Percentiles rank a stretch among this genome's conserved stretches.
These are phyloP conservation scores for Neopestalotiopsis sp. DNA, from an alignment of 2,329 filamentous ascomycete genomes.

Conservation along the genomic window DNA sequence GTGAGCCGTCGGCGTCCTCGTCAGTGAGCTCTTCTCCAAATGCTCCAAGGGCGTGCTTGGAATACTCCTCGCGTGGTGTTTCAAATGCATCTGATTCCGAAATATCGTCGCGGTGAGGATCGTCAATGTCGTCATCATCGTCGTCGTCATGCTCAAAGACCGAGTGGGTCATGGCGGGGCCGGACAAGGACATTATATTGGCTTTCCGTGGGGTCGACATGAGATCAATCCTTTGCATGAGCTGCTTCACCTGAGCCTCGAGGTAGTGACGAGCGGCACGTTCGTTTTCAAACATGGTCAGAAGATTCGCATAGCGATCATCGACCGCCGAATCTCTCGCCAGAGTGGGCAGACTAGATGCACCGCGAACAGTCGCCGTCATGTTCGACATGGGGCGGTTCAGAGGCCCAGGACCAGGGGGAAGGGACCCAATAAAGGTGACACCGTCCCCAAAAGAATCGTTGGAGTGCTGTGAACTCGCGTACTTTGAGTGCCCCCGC, in stretches of 20 bases:
- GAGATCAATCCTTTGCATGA: conserved; percentile 56
- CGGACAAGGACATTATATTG: conserved; percentile 36
- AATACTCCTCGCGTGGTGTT: conserved; percentile 56
- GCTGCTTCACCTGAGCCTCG: conserved; percentile 60
- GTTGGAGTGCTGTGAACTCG: conserved; percentile 46
- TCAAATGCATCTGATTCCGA: conserved; percentile 54
- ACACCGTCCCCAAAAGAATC: conserved; percentile 54
- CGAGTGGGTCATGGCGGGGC: conserved; percentile 42
- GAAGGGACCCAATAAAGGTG: conserved; percentile 50
- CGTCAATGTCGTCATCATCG: conserved; percentile 38
- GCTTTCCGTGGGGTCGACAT: conserved; percentile 47
- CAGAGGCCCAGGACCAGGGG: conserved; percentile 27
- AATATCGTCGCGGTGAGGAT: conserved; percentile 29
- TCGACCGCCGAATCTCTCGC: conserved; percentile 43
- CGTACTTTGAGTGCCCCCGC: conserved; percentile 36
- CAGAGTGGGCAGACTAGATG: conserved; percentile 50
- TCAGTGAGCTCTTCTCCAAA: conserved; percentile 49
- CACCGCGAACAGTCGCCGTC: conserved; percentile 53
- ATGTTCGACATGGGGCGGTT: conserved; percentile 45
- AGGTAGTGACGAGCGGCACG: conserved; percentile 60
- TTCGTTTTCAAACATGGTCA: conserved; percentile 61
- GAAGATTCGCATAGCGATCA: conserved; percentile 56
- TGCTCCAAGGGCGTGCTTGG: conserved; percentile 43
- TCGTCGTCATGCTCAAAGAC: conserved; percentile 51
- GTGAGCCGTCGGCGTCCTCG: conserved; percentile 42